These are phyloP conservation scores for Starmerella lactis-condensi DNA, from an alignment of 805 yeast genomes.

Conservation along the genomic window DNA sequence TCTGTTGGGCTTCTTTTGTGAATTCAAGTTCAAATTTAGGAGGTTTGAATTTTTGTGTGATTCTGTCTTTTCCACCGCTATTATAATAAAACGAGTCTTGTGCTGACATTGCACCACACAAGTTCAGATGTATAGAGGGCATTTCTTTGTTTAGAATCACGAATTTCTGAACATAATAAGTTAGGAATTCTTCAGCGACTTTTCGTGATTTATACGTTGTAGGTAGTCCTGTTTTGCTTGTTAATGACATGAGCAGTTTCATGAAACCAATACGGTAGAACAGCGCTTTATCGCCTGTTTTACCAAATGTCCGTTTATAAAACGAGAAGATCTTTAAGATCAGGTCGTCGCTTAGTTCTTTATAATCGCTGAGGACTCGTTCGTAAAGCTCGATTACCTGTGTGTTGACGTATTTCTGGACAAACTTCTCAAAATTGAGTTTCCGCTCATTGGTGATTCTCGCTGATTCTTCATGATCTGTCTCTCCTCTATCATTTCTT, in stretches of 20 bases:
- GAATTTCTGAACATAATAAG: conserved; percentile 44
- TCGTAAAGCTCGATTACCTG: conserved; percentile 48
- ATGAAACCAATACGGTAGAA: conserved; percentile 61
- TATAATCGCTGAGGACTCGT: conserved; percentile 38
- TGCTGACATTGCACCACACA: conserved; percentile 43
- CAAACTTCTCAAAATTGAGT: conserved; percentile 30
- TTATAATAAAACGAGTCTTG: conserved; percentile 32
- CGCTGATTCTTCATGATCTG: conserved; percentile 19
- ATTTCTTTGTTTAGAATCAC: conserved; percentile 31
- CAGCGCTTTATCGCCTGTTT: conserved; percentile 38
- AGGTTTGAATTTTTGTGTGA: conserved; percentile 8
- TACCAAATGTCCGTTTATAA: conserved; percentile 51
- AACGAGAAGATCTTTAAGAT: conserved; percentile 48
- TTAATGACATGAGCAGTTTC: conserved; percentile 33
- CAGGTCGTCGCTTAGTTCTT: conserved; percentile 41
- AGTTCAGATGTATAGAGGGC: conserved; percentile 40
- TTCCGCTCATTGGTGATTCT: conserved; percentile 29
- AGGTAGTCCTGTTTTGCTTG: conserved; percentile 33
- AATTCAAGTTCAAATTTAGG: conserved; percentile 18
- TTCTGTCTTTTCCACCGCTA: conserved; percentile 37
- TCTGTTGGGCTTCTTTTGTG: conserved; percentile 12
- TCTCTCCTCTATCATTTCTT: conserved; percentile 16
- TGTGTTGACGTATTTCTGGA: conserved; percentile 34
- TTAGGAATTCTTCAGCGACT: conserved; percentile 47
- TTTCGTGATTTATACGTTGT: conserved; percentile 28